These are phyloP conservation scores for Elsinoe perseae DNA, from an alignment of 2,329 filamentous ascomycete genomes.

Conservation along the genomic window DNA sequence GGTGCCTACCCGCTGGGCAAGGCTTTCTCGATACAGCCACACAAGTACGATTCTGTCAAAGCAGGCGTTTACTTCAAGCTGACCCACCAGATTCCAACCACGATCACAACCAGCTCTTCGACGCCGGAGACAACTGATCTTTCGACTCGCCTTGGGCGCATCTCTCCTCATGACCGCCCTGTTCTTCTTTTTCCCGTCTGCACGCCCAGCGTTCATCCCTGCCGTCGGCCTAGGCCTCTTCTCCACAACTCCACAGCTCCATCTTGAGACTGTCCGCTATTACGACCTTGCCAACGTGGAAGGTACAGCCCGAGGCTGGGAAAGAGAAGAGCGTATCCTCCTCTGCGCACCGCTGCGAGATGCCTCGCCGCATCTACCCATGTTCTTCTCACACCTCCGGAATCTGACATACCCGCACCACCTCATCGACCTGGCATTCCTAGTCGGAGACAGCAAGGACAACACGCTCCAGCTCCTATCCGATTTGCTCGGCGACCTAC, in stretches of 20 bases:
- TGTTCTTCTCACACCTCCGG: slow-evolving; percentile 97
- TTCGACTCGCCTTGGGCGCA: slow-evolving; percentile 55
- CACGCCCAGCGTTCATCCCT: slow-evolving; percentile 55
- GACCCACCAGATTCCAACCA: slow-evolving; percentile 66
- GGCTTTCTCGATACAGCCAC: slow-evolving; percentile 20
- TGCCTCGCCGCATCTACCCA: slow-evolving; percentile 80
- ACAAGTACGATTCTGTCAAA: slow-evolving; percentile 16
- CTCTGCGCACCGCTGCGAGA: slow-evolving; percentile 92
- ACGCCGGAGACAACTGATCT: slow-evolving; percentile 63
- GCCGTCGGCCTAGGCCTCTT: slow-evolving; percentile 62
- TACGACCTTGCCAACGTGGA: slow-evolving; percentile 90
- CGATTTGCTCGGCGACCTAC: slow-evolving; percentile 67
- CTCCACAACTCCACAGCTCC: slow-evolving; percentile 53
- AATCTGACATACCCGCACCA: slow-evolving; percentile 98
- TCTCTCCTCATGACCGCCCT: slow-evolving; percentile 53
- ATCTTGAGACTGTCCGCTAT: slow-evolving; percentile 92
- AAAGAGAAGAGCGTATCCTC: slow-evolving; percentile 88
- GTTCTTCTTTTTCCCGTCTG: slow-evolving; percentile 68
- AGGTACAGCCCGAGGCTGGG: slow-evolving; percentile 88
- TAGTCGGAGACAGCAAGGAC: slow-evolving; percentile 96
- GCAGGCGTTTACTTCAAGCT: neutral
- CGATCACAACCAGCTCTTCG: slow-evolving; percentile 66
- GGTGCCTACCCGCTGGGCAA: slow-evolving; percentile 20
- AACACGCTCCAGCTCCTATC: slow-evolving; percentile 71
- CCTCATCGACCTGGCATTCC: slow-evolving; percentile 89